Evolutionary conservation across 176 grass and related monocot species (phyloP), one percentile per base, ranked within the genome.

Genomic region (Oryza rufipogon): DNA sequence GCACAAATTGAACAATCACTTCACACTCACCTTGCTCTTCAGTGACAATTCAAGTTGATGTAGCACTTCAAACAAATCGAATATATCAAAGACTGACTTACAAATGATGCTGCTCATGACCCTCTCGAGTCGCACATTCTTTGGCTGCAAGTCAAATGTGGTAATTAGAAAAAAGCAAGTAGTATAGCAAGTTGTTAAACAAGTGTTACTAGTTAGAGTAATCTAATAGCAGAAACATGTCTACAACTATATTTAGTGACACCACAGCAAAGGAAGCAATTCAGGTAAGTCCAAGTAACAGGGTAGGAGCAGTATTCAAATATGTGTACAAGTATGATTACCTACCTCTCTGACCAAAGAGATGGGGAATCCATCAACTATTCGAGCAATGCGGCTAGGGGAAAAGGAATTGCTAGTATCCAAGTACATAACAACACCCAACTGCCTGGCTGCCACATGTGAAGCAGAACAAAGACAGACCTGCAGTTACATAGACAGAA

Each of bases 321-420:
- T 70, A 36, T 51, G 15, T 60, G 16, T 38, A 38, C 4, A 61
- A 61, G 52, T 52, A 41, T 42, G 8, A 74, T 20, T 83, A 38
- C 64, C 46, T 79, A 93, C 91, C 87, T 92, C 88, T 86, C 75
- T 70, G 36, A 63, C 39, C 26, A 84, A 69, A 66, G 68, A 74
- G 71, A 41, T 12, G 34, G 58, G 66, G 12, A 85, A 22, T 73
- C 89, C 83, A 89, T 89, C 75, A 85, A 94, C 32, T 56, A 92
- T 92, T 28, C 22, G 33, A 75, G 82, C 86, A 70, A 95, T 80
- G 28, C 89, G 81, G 13, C 68, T 85, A 67, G 93, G 78, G 32
- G 93, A 95, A 91, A 96, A 98, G 12, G 96, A 94, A 82, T 95
- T 98, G 64, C 87, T 86, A 83, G 93, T 92, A 86, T 98, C 96